Base-by-base conservation (phyloP, 805 yeast species). In the Ogataea nakhonphanomensis region DNA sequence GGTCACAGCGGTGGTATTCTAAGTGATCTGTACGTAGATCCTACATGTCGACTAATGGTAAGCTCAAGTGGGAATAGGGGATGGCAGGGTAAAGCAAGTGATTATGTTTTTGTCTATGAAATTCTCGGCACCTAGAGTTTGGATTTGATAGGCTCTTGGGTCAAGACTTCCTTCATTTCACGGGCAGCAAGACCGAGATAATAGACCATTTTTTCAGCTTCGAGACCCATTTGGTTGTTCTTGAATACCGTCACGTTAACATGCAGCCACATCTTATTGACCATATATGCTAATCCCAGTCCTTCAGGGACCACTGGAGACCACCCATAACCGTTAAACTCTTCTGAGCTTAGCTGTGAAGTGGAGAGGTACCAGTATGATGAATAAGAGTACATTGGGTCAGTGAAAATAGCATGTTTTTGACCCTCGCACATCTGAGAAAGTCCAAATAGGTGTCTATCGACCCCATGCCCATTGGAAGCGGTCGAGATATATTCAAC, bases 1-100 rank as follows among this genome's bases (percentile, higher is more conserved):
- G 98, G 99, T 1, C 98, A 93, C 61, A 96, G 87, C 56, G 98
- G 99, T 35, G 96, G 97, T 21, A 77, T 79, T 3, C 67, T 93
- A 25, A 84, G 95, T 34, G 78, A 79, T 37, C 66, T 93, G 47
- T 70, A 77, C 39, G 81, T 90, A 15, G 98, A 91, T 61, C 91
- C 91, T 23, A 83, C 93, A 2, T 87, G 95, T 28, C 66, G 93
- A 46, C 93, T 85, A 59, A 71, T 93, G 82, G 74, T 91, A 5
- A 83, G 95, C 54, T 81, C 97, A 1, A 84, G 95, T 58, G 99
- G 99, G 8, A 87, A 85, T 47, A 74, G 97, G 54, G 99, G 99
- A 5, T 91, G 97, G 97, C 89, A 83, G 50, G 89, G 95, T 3
- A 66, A 70, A 26, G 74, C 83, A 17, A 82, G 93, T 1, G 96